These are phyloP conservation scores for Populus tremula DNA, from an alignment of 345 rosid genomes.

Conservation along the genomic window DNA sequence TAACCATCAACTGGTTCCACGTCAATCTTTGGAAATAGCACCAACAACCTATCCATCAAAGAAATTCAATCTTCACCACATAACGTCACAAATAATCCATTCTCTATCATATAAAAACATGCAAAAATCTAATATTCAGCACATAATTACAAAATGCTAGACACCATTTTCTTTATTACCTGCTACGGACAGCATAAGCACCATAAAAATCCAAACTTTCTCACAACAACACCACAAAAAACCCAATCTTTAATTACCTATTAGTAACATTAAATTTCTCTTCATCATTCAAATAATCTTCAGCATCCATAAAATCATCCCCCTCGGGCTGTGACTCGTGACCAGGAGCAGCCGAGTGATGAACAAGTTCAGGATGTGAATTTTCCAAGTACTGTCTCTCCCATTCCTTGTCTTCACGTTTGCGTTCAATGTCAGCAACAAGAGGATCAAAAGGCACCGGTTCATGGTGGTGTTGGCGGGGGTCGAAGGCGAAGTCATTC, in stretches of 20 bases:
- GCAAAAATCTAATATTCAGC: background rate
- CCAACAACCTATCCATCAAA: slow-evolving; percentile 47
- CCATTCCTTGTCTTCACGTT: slow-evolving; percentile 81
- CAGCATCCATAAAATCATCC: slow-evolving; percentile 91
- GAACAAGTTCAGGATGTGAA: slow-evolving; percentile 50
- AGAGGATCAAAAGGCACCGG: slow-evolving; percentile 67
- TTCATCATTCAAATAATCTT: slow-evolving; percentile 86
- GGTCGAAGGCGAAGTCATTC: slow-evolving; percentile 22
- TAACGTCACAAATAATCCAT: too few species aligned
- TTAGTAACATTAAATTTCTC: slow-evolving; percentile 81
- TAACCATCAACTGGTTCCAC: slow-evolving; percentile 72
- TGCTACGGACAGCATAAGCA: background rate
- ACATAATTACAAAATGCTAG: background rate
- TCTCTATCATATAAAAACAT: background rate
- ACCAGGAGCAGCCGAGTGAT: slow-evolving; percentile 44
- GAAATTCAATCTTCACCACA: background rate
- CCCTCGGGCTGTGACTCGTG: slow-evolving; percentile 87
- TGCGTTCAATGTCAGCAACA: slow-evolving; percentile 72
- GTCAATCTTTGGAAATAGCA: slow-evolving; percentile 89
- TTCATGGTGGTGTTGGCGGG: slow-evolving; percentile 38
- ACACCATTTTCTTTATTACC: background rate
- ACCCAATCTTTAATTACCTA: slow-evolving; percentile 32
- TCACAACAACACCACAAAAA: background rate
- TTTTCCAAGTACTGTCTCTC: slow-evolving; percentile 65
- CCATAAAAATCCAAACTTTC: background rate